A percentile compares a stretch with the other conserved stretches of the same genome.
Conservation (phyloP, 768 basidiomycete genomes). For the Mycena alexandri region DNA sequence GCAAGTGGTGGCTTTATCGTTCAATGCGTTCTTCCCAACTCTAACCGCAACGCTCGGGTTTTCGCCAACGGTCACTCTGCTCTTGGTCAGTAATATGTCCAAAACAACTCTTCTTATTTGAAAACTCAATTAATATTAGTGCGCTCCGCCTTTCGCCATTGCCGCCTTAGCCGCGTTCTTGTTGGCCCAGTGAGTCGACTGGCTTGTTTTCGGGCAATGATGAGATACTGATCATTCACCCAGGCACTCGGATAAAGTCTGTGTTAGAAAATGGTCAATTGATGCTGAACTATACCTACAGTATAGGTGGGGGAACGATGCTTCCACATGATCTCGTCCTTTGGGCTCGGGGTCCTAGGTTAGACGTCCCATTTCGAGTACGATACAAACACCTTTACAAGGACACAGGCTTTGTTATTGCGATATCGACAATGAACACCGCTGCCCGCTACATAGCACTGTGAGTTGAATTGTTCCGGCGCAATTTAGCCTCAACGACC, state of each 20-base stretch:
- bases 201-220: neutral
- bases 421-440: constrained; percentile 77
- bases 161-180: constrained; percentile 71
- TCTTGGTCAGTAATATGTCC: constrained; percentile 10
- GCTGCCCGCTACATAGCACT: constrained; percentile 78
- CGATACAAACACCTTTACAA: too few species aligned
- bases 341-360: constrained; percentile 75
- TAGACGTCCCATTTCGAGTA: too few species aligned
- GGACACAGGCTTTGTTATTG: constrained; percentile 82
- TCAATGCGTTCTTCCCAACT: constrained; percentile 87
- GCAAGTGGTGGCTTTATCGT: constrained; percentile 74
- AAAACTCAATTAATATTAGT: neutral
- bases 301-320: constrained; percentile 72
- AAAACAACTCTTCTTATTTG: neutral
- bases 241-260: constrained; percentile 78
- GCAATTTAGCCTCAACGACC: neutral
- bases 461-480: constrained; percentile 51
- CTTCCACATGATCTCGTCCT: constrained; percentile 72
- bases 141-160: constrained; percentile 86
- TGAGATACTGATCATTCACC: neutral
- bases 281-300: neutral
- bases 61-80: constrained; percentile 23
- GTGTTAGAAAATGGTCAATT: neutral
- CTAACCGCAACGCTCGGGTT: constrained; percentile 79
- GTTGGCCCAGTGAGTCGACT: constrained; percentile 57